Conservation (phyloP, 2,329 filamentous ascomycete species). For the Penicillium griseofulvum region DNA sequence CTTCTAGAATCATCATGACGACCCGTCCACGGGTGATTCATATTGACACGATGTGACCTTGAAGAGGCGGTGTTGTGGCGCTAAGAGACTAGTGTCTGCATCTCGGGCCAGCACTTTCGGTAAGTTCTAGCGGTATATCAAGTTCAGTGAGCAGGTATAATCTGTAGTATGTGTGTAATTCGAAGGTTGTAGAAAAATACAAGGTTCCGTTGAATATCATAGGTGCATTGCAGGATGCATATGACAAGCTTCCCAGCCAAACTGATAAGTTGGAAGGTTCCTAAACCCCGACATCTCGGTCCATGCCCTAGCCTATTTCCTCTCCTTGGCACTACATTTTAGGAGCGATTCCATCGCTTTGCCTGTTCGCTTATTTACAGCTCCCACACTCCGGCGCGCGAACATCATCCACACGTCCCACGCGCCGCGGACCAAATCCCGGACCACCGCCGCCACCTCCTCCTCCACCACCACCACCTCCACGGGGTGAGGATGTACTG, state of each 20-base stretch:
- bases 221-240: neutral
- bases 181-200: neutral
- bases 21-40: conserved; percentile 1
- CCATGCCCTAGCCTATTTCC: neutral
- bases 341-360: too few species aligned
- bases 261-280: neutral
- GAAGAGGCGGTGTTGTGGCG: conserved; percentile 5
- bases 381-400: conserved; percentile 49
- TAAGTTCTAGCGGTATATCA: neutral
- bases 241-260: neutral
- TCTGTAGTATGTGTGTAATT: neutral
- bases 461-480: conserved; percentile 25
- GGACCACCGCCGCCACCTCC: conserved; percentile 31
- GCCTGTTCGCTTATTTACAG: conserved; percentile 30
- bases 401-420: conserved; percentile 50
- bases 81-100: neutral
- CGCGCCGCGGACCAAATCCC: conserved; percentile 35
- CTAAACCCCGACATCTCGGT: too few species aligned
- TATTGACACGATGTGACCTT: conserved; percentile 10
- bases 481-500: conserved; percentile 17
- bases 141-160: neutral
- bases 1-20: conserved; percentile 13
- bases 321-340: neutral
- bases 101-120: neutral
- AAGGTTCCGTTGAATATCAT: neutral